Percentiles rank a stretch among this genome's conserved stretches.
phyloP scores from a whole-genome alignment of 2,329 filamentous ascomycete genomes.

The Thielaviopsis musarum region DNA sequence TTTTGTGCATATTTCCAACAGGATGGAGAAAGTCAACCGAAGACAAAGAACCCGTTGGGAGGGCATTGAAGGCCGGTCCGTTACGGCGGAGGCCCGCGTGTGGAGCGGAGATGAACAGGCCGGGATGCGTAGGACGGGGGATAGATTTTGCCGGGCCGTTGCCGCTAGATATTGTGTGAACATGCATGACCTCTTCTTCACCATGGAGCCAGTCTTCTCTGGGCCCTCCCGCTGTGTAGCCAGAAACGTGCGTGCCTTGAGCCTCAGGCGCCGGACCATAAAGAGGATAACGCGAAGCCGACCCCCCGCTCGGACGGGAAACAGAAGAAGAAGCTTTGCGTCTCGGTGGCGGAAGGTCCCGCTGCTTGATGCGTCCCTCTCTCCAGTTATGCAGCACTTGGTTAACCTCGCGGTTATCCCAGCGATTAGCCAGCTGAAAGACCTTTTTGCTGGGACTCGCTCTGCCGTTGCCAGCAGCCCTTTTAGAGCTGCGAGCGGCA shows the following conservation, averaged over 20 bases:
- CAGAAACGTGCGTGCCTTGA: neutral
- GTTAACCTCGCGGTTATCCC: slow-evolving; percentile 41
- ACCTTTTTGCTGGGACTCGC: slow-evolving; percentile 36
- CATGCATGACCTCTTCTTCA: neutral
- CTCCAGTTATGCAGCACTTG: slow-evolving; percentile 39
- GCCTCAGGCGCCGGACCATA: neutral
- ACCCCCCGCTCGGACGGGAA: neutral
- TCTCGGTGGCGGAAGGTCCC: slow-evolving; percentile 3
- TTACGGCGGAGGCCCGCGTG: slow-evolving; percentile 3
- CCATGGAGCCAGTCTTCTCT: neutral
- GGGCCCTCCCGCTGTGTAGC: neutral
- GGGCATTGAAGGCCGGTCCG: neutral
- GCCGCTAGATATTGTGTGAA: neutral
- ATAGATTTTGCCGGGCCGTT: neutral
- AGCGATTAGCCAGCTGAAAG: slow-evolving; percentile 44
- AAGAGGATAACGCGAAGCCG: neutral
- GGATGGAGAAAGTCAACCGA: neutral
- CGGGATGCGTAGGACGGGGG: neutral
- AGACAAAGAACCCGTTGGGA: neutral
- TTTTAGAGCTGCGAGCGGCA: slow-evolving; percentile 39
- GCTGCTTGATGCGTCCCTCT: slow-evolving; percentile 26
- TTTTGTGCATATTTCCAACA: neutral
- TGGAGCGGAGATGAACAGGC: slow-evolving; percentile 4
- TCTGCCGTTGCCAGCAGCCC: slow-evolving; percentile 31
- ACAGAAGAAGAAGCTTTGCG: neutral